Evolutionary conservation across 768 basidiomycete genomes (phyloP), one percentile per base, ranked within the genome.

Genomic region (Boletus rubescentipes): DNA sequence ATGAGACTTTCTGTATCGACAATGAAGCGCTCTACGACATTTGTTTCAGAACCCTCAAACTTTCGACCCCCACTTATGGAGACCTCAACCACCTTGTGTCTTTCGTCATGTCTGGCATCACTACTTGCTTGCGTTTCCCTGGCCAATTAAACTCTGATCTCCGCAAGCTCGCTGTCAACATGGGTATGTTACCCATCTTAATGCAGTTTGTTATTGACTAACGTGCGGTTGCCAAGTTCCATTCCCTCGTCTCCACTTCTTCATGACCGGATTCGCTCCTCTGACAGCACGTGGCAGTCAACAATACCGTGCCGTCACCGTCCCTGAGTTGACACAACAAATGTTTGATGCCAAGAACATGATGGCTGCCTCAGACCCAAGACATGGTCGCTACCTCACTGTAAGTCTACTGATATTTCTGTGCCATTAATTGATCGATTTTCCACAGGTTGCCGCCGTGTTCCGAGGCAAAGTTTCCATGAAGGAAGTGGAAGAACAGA

Each of bases 331-430:
- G 57, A 98, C 97, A 9, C 90, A 93, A 70, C 97, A 99, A 68
- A 98, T 98, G 95, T 99, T 98, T 73, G 96, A 98, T 65, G 92
- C 94, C 41, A 98, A 97, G 85, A 98, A 98, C 87, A 95, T 96
- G 93, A 96, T 98, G 94, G 93, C 95, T 63, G 97, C 97, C 21
- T 91, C 91, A 21, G 94, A 98, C 78, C 97, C 97, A 38, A 80
- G 94, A 68, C 91, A 97, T 63, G 97, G 97, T 59, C 91, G 94
- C 64, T 99, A 98, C 79, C 87, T 99, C 57, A 99, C 97, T 37
- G 96, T 88, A 63, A 47, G 82, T 65, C 40, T 45, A 23, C 26
- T 36, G 11, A 44, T 20, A 20, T 16, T 56, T 39, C 5, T 16
- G 3, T 16, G 5, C 18, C 4, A 29, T 21, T 4, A 5, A 3